A percentile compares a stretch with the other conserved stretches of the same genome.
Evolutionary conservation across 2,329 filamentous ascomycete genomes (phyloP).

Genomic region (Akanthomyces uredinophilus): DNA sequence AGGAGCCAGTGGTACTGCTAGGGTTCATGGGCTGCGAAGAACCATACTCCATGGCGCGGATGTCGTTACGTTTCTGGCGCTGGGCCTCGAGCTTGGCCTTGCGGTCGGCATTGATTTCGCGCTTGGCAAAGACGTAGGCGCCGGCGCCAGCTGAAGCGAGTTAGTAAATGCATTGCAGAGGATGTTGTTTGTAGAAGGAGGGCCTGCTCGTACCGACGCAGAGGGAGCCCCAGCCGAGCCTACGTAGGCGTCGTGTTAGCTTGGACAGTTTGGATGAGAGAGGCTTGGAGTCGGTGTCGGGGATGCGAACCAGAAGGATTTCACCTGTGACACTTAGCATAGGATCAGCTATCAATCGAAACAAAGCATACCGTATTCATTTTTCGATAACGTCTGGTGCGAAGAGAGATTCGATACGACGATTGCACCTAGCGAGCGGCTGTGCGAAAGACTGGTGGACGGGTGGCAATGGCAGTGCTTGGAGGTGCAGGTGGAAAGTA

Average conservation of each 20-base stretch:
- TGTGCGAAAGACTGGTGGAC: not conserved
- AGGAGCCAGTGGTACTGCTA: conserved; percentile 21
- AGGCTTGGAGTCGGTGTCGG: conserved; percentile 19
- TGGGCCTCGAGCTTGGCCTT: conserved; percentile 63
- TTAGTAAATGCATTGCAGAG: conserved; percentile 16
- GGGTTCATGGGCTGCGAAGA: conserved; percentile 32
- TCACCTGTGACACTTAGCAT: conserved; percentile 40
- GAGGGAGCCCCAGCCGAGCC: conserved; percentile 87
- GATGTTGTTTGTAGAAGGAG: not conserved
- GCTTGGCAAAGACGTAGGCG: conserved; percentile 95
- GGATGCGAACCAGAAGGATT: conserved; percentile 58
- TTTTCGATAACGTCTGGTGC: conserved; percentile 18
- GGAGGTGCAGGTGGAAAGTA: not conserved
- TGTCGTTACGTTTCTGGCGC: conserved; percentile 57
- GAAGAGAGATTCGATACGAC: not conserved
- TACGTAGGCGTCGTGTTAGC: conserved; percentile 30
- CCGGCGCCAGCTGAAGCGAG: conserved; percentile 66
- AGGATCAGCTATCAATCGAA: not conserved
- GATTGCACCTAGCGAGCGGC: not conserved
- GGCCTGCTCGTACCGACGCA: conserved; percentile 61
- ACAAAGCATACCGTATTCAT: conserved; percentile 52
- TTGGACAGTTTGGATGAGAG: not conserved
- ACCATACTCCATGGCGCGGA: conserved; percentile 49
- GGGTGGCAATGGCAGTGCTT: not conserved
- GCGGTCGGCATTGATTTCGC: conserved; percentile 87